Conservation (phyloP, 768 basidiomycete species). For the Leccinum olivaceopallidum region DNA sequence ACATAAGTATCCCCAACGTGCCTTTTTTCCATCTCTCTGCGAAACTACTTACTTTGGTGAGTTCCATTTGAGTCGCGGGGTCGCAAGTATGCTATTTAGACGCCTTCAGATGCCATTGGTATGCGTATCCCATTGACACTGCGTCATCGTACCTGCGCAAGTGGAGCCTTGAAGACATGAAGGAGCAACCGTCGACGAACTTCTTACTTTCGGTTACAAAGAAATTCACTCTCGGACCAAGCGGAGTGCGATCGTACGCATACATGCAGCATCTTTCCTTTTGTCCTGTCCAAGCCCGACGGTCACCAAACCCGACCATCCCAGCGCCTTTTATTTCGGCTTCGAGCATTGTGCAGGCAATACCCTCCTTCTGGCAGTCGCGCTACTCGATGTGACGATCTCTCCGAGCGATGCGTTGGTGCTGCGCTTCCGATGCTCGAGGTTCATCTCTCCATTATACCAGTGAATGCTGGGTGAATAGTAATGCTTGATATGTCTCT, state of each 20-base stretch:
- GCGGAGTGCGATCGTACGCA: slow-evolving; percentile 1
- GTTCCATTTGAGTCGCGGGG: slow-evolving; percentile 15
- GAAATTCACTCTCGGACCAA: not conserved
- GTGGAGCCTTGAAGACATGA: not conserved
- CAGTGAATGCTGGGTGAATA: not conserved
- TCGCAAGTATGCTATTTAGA: slow-evolving; percentile 4
- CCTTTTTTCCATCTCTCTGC: not conserved
- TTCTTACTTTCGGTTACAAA: not conserved
- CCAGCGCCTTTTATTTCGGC: not conserved
- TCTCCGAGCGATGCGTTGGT: not conserved
- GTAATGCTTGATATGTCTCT: not conserved
- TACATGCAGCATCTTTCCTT: not conserved
- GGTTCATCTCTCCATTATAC: not conserved
- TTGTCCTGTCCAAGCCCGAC: not conserved
- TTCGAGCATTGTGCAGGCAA: not conserved
- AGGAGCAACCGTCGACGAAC: not conserved
- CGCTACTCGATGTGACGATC: not conserved
- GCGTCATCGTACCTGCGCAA: not conserved
- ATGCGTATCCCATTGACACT: slow-evolving; percentile 5
- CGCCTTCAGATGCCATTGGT: slow-evolving; percentile 9
- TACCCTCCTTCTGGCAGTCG: not conserved
- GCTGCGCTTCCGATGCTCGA: not conserved
- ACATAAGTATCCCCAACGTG: not conserved
- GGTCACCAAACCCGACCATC: not conserved
- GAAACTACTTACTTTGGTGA: not conserved